Percentiles rank a stretch among this genome's conserved stretches.
Conservation (phyloP, 2,329 filamentous ascomycete species). For the Rhynchosporium graminicola region DNA sequence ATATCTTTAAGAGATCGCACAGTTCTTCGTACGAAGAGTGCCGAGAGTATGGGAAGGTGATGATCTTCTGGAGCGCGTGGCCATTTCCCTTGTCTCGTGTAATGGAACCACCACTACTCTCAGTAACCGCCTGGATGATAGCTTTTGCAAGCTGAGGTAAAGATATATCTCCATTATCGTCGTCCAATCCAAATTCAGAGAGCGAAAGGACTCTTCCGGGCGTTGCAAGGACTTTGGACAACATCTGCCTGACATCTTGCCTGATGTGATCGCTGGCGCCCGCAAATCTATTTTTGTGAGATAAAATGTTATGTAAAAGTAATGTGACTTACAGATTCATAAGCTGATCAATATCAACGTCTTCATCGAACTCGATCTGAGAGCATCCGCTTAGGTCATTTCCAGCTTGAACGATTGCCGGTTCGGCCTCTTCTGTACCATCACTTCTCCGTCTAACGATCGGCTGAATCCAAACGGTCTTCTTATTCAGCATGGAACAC, state of each 20-base stretch:
- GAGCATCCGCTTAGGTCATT: conserved; percentile 70
- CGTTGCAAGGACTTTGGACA: conserved; percentile 32
- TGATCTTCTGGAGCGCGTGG: conserved; percentile 36
- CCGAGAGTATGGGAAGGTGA: conserved; percentile 79
- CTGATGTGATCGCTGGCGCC: conserved; percentile 41
- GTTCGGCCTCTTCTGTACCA: conserved; percentile 67
- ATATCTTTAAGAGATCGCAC: conserved; percentile 65
- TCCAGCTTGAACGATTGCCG: conserved; percentile 77
- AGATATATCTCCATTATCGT: conserved; percentile 29
- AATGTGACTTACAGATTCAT: conserved; percentile 49
- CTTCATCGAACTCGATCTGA: conserved; percentile 62
- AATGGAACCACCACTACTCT: background rate
- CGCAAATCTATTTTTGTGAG: conserved; percentile 27
- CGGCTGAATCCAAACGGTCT: conserved; percentile 75
- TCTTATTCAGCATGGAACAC: conserved; percentile 52
- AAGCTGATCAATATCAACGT: conserved; percentile 53
- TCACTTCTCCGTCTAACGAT: conserved; percentile 66
- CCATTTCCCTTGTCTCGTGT: background rate
- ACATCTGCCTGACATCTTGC: conserved; percentile 36
- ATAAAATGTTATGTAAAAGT: background rate
- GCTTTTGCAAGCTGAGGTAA: conserved; percentile 31
- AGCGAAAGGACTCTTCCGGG: conserved; percentile 33
- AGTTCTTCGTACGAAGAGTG: conserved; percentile 87
- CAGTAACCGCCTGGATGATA: conserved; percentile 29
- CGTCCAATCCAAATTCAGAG: conserved; percentile 27